phyloP scores from a whole-genome alignment of 768 basidiomycete species.

The Podaxis sp. region DNA sequence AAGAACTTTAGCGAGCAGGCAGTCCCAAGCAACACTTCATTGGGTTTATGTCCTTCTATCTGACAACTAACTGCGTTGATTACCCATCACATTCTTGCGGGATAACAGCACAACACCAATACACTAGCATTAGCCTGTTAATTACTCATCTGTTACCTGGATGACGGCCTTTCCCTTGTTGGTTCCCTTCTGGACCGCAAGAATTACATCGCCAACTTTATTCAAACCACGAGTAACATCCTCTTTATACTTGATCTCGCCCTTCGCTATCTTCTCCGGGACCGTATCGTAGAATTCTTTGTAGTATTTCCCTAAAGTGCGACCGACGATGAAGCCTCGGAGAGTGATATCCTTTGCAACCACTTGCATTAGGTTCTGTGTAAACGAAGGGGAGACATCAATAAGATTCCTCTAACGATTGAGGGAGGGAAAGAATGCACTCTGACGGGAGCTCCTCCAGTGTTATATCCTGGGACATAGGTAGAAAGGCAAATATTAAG shows the following conservation, averaged over 20 bases:
- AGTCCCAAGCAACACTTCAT: too few relatives aligned
- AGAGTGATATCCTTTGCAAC: conserved; percentile 42
- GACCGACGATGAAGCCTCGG: conserved; percentile 39
- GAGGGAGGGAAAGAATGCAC: conserved; percentile 19
- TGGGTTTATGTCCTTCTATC: too few relatives aligned
- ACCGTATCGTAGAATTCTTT: conserved; percentile 38
- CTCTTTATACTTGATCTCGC: conserved; percentile 49
- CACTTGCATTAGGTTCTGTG: conserved; percentile 37
- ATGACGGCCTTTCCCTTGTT: conserved; percentile 37
- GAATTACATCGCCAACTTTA: conserved; percentile 33
- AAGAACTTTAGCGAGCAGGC: too few relatives aligned
- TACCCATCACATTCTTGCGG: too few relatives aligned
- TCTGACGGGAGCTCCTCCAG: conserved; percentile 25
- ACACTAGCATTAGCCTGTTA: too few relatives aligned
- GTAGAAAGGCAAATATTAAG: not conserved
- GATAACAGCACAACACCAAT: too few relatives aligned
- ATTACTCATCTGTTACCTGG: conserved; percentile 30
- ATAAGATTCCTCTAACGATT: not conserved
- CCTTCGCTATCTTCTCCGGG: conserved; percentile 33
- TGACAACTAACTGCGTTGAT: too few relatives aligned
- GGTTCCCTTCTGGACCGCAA: conserved; percentile 33
- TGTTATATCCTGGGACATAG: conserved; percentile 31
- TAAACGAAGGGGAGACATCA: not conserved
- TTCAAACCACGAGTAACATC: conserved; percentile 46
- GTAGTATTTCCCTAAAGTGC: conserved; percentile 27